Percentiles rank a stretch among this genome's conserved stretches.
These are phyloP conservation scores for Podospora anserina DNA, from an alignment of 495 filamentous ascomycete genomes.

Conservation along the genomic window DNA sequence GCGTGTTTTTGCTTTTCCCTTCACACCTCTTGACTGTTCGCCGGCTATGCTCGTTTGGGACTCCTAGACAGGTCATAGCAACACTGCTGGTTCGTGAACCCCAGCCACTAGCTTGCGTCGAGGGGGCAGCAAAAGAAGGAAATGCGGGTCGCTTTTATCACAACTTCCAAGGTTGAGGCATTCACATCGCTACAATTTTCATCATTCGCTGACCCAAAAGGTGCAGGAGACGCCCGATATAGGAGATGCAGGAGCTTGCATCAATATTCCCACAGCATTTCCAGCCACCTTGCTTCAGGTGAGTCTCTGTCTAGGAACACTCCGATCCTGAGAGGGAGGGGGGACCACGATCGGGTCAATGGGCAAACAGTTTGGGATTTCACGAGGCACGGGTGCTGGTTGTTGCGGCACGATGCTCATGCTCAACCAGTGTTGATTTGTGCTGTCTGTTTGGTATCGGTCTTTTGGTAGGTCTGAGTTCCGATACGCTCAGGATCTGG, in stretches of 20 bases:
- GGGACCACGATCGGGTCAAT: not conserved
- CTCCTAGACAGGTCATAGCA: not conserved
- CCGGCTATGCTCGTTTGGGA: not conserved
- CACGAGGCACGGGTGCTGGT: not conserved
- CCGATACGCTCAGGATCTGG: not conserved
- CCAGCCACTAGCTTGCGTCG: not conserved
- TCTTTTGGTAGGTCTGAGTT: not conserved
- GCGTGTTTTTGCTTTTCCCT: not conserved
- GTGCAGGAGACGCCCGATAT: not conserved
- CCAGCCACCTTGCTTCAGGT: not conserved
- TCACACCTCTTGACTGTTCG: not conserved
- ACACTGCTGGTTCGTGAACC: not conserved
- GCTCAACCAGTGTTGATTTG: not conserved
- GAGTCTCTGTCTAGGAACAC: not conserved
- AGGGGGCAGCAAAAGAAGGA: not conserved
- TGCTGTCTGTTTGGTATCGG: not conserved
- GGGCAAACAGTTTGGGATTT: not conserved
- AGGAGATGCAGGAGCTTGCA: not conserved
- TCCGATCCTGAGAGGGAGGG: not conserved
- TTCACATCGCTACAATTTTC: not conserved
- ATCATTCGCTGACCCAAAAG: not conserved
- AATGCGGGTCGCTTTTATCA: not conserved
- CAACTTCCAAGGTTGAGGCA: not conserved
- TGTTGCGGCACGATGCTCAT: not conserved
- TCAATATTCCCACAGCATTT: not conserved